Evolutionary conservation across 495 filamentous ascomycete species (phyloP), one percentile per base, ranked within the genome.

Genomic region (Daldinia bambusicola): DNA sequence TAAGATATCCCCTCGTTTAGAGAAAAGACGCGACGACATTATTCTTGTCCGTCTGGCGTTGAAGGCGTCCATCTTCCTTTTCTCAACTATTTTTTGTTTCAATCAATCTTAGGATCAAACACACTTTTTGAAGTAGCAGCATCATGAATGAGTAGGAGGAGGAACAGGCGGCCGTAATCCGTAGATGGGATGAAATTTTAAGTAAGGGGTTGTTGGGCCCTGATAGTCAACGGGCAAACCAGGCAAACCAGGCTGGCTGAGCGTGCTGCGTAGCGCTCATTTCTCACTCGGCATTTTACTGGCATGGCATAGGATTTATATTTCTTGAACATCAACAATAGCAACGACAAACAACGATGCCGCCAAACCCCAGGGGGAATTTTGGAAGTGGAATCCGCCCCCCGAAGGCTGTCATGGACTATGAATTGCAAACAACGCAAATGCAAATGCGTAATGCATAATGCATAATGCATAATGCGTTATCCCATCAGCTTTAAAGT

Each of bases 1-100:
- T 20, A 70, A 73, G 61, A 74, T 74, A 74, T 74, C 61, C 71
- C 55, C 71, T 74, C 71, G 71, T 74, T 74, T 70, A 57, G 53
- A 68, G 53, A 53, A 72, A 61, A 63, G 64, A 67, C 58, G 52
- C 20, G 62, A 67, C 67, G 43, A 53, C 38, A 31, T 13, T 52
- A 67, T 67, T 26, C 26, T 55, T 53, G 71, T 70, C 71, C 66
- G 66, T 70, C 67, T 31, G 71, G 71, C 71, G 71, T 74, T 74
- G 41, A 67, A 65, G 71, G 71, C 71, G 71, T 74, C 71, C 30
- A 53, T 53, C 32, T 58, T 65, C 51, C 37, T 50, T 65, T 70
- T 70, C 61, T 65, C 56, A 20, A 31, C 36, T 57, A 41, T 16
- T 40, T 57, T 56, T 57, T 26, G 26, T 26, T 59, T 38, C n/a